Evolutionary conservation across 257 asterid genomes (phyloP), one percentile per base, ranked within the genome.

Genomic region (Solanum piurae): DNA sequence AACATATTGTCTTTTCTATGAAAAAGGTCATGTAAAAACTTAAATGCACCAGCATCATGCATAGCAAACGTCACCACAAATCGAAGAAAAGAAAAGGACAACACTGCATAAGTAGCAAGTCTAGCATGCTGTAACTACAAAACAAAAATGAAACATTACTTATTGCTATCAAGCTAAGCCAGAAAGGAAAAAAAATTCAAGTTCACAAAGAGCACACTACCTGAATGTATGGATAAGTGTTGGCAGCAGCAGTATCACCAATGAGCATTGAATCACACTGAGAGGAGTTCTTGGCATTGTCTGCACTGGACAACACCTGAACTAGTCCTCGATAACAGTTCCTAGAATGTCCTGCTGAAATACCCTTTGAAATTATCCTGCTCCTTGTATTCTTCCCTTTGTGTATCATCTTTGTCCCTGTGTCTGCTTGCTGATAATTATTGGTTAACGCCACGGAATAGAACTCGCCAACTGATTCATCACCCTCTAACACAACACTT

Each of bases 211-310:
- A 46, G 23, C 18, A 71, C 66, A 27, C 23, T 89, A 97, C 99
- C 99, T 97, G 99, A 91, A 95, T 95, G 79, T 95, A 95, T 0
- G 98, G 99, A 80, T 97, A 97, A 83, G 99, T 97, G 86, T 97
- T 97, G 71, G 99, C 99, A 83, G 95, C 98, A 23, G 99, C 98
- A 55, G 85, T 90, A 84, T 93, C 89, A 5, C 99, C 99, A 52
- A 97, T 96, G 31, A 97, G 98, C 99, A 97, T 96, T 0, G 99
- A 97, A 88, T 97, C 99, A 88, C 99, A 97, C 58, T 97, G 99
- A 0, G 99, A 97, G 16, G 98, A 95, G 66, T 96, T 96, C 71
- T 86, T 73, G 1, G 99, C 96, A 86, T 94, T 94, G 37, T 94
- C 98, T 12, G 99, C 99, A 93, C 71, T 88, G 5, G 98, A 95